Evolutionary conservation across 495 filamentous ascomycete species (phyloP), one percentile per base, ranked within the genome.

Genomic region (Penicillium samsonianum): DNA sequence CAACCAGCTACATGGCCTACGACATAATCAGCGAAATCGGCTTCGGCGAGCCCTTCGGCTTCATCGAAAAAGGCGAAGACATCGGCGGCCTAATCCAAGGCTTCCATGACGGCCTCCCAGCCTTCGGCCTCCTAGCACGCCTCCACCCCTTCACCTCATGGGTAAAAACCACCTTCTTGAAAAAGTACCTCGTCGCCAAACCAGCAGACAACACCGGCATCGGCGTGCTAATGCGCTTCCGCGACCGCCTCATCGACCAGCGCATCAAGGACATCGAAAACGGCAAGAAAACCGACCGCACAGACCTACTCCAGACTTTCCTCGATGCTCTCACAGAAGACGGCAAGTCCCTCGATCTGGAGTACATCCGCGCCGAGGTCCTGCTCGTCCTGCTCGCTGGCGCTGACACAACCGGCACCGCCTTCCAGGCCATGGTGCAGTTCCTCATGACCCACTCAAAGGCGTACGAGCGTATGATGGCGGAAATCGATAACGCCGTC

Each of bases 21-120:
- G 88, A 90, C 59, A 77, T 85, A 2, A 84, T 90, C 53, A 81
- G 80, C 11, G 81, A 87, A 59, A 72, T 89, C 33, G 84, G 81
- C 9, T 86, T 86, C 63, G 85, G 85, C 12, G 70, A 78, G 31
- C 77, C 85, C 1, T 78, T 89, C 20, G 86, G 87, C 14, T 88
- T 83, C 61, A 71, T 89, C 3, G 74, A 80, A 41, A 75, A 74
- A 50, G 85, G 84, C 26, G 68, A 73, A 6, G 87, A 90, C 62
- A 73, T 82, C 30, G 74, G 78, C 37, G 76, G 79, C 23, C 74
- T 88, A 8, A 79, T 85, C 42, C 69, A 79, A 43, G 71, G 73
- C 2, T 79, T 84, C 60, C 78, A 84, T 46, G 73, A 75, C 25
- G 73, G 72, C 1, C 64, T 85, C 16, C 73, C 80, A 1, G 62